Conservation (phyloP, 1,139 yeast species). For the Pichia sp. region DNA sequence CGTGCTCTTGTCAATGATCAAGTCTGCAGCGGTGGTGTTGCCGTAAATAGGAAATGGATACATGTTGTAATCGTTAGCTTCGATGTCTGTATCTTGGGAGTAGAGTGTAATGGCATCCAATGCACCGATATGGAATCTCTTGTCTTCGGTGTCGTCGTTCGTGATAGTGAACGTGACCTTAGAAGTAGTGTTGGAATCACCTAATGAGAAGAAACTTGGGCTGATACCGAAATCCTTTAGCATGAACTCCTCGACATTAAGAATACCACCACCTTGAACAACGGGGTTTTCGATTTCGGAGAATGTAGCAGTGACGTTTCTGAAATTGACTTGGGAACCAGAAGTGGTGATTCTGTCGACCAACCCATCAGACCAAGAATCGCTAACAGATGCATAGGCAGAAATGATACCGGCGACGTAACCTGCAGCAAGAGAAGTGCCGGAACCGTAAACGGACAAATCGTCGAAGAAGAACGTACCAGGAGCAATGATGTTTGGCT, state of each 20-base stretch:
- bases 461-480: constrained; percentile 5
- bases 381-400: constrained; percentile 1
- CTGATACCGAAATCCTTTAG: background rate
- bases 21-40: background rate
- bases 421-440: constrained; percentile 7
- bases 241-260: constrained; percentile 1
- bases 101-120: constrained; percentile 5
- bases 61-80: constrained; percentile 1
- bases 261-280: constrained; percentile 11
- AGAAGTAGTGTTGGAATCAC: constrained; percentile 1
- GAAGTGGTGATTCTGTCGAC: constrained; percentile 6
- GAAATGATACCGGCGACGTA: constrained; percentile 7
- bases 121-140: constrained; percentile 1
- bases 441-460: constrained; percentile 2
- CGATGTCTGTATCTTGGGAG: background rate
- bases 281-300: constrained; percentile 2
- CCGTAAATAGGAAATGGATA: constrained; percentile 6
- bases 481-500: constrained; percentile 10
- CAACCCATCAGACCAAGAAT: background rate
- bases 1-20: background rate
- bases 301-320: background rate
- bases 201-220: constrained; percentile 5
- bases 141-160: background rate
- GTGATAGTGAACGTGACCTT: constrained; percentile 1
- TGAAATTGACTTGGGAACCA: constrained; percentile 3